Percentiles rank a stretch among this genome's conserved stretches.
Conservation (phyloP, 495 filamentous ascomycete species). For the Xylaria grammica region DNA sequence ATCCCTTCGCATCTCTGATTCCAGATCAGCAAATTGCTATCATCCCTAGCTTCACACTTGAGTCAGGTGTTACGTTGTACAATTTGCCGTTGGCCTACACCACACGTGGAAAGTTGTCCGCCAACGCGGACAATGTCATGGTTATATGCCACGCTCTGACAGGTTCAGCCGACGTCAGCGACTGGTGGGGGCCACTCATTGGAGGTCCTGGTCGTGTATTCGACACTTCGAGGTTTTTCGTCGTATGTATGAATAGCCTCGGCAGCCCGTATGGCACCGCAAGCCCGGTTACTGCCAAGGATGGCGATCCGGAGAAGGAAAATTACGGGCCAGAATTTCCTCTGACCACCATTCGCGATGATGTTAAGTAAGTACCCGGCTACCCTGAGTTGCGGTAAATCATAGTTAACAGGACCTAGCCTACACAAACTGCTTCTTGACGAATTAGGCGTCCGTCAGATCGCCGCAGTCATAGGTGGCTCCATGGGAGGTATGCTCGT, state of each 20-base stretch:
- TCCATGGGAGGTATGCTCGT: constrained; percentile 99
- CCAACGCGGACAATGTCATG: constrained; percentile 84
- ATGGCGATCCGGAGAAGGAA: constrained; percentile 73
- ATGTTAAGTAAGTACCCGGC: constrained; percentile 76
- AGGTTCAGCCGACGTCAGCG: constrained; percentile 91
- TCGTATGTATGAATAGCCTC: constrained; percentile 94
- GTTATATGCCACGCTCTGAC: constrained; percentile 97
- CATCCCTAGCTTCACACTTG: constrained; percentile 88
- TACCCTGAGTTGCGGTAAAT: background rate
- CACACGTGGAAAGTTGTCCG: constrained; percentile 76
- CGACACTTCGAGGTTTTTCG: constrained; percentile 88
- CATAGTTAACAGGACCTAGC: constrained; percentile 48
- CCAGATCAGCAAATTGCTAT: constrained; percentile 83
- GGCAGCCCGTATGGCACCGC: constrained; percentile 96
- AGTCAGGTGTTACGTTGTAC: constrained; percentile 83
- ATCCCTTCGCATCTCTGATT: constrained; percentile 86
- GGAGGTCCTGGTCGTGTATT: constrained; percentile 90
- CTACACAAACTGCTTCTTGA: constrained; percentile 92
- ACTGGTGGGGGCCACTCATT: constrained; percentile 98
- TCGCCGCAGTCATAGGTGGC: constrained; percentile 92
- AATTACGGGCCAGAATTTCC: constrained; percentile 96
- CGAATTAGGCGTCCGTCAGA: constrained; percentile 81
- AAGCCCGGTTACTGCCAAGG: constrained; percentile 88
- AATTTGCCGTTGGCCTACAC: constrained; percentile 97
- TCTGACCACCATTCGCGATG: constrained; percentile 90